Conservation (phyloP, 371 early-diverging fungal species). For the Rhizopus sp. region DNA sequence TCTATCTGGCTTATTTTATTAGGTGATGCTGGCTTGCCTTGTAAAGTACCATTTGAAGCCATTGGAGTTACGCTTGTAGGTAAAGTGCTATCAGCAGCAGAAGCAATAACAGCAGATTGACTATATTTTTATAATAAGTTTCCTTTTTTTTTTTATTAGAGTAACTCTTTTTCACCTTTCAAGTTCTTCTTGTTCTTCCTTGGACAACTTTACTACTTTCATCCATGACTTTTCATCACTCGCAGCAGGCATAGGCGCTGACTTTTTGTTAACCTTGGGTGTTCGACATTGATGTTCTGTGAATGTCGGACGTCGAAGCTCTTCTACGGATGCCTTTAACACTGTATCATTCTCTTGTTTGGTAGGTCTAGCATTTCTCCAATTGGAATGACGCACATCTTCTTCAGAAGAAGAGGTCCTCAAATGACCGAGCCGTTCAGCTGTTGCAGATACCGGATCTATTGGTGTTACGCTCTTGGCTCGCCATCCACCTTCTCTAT, state of each 20-base stretch:
- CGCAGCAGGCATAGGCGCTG: background rate
- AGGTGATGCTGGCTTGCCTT: constrained; percentile 15
- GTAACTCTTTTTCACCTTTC: constrained; percentile 31
- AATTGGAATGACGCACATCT: background rate
- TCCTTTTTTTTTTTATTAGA: background rate
- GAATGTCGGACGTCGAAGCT: constrained; percentile 17
- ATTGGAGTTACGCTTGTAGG: constrained; percentile 14
- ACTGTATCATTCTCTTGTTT: background rate
- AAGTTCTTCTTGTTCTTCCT: constrained; percentile 63
- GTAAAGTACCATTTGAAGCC: background rate
- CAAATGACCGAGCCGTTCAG: background rate
- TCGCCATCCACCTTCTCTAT: too few relatives aligned
- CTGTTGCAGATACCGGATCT: background rate
- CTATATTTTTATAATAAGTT: background rate
- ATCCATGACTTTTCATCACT: constrained; percentile 62
- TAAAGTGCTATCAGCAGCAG: background rate
- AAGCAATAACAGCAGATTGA: background rate
- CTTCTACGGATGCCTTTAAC: constrained; percentile 4
- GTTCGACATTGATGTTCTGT: constrained; percentile 20
- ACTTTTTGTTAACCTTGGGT: constrained; percentile 2
- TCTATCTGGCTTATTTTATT: constrained; percentile 46
- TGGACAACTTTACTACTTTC: constrained; percentile 65
- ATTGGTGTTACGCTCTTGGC: background rate
- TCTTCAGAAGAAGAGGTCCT: background rate
- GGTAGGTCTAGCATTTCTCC: background rate